Evolutionary conservation across 805 yeast genomes (phyloP).

Genomic region (Candida endomychidarum): DNA sequence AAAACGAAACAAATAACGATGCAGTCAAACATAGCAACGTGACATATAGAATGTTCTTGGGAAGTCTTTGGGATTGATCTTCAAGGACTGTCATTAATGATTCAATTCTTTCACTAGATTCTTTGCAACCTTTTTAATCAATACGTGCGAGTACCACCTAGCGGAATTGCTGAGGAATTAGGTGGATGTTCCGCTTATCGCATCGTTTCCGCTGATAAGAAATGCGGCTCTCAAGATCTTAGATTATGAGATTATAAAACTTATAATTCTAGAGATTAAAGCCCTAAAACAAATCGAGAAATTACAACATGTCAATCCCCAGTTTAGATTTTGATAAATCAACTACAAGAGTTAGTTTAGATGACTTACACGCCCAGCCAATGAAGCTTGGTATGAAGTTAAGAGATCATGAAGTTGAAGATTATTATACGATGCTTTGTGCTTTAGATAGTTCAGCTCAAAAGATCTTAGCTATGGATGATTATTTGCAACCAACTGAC

Average conservation of each 20-base stretch:
- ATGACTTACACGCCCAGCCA: conserved; percentile 16
- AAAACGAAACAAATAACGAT: conserved; percentile 33
- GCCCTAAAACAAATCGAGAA: too few species aligned
- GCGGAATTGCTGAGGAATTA: not conserved
- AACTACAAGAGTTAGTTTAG: conserved; percentile 12
- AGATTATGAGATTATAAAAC: not conserved
- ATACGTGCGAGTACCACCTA: not conserved
- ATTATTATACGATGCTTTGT: conserved; percentile 15
- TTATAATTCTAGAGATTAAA: not conserved
- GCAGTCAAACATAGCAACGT: conserved; percentile 14
- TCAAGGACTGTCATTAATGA: conserved; percentile 4
- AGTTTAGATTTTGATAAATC: conserved; percentile 13
- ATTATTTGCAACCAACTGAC: conserved; percentile 14
- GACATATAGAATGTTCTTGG: conserved; percentile 7
- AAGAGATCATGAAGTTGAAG: conserved; percentile 11
- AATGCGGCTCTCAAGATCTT: not conserved
- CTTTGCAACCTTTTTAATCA: conserved; percentile 5
- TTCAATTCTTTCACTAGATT: not conserved
- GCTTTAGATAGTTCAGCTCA: conserved; percentile 16
- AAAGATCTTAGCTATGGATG: conserved; percentile 14
- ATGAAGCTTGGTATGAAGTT: conserved; percentile 14
- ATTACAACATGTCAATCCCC: conserved; percentile 17
- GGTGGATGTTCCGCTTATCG: conserved; percentile 6
- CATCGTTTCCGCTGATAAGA: conserved; percentile 4
- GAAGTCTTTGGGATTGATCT: conserved; percentile 15